phyloP scores from a whole-genome alignment of 2,329 filamentous ascomycete species.

The Hirsutella thompsonii region DNA sequence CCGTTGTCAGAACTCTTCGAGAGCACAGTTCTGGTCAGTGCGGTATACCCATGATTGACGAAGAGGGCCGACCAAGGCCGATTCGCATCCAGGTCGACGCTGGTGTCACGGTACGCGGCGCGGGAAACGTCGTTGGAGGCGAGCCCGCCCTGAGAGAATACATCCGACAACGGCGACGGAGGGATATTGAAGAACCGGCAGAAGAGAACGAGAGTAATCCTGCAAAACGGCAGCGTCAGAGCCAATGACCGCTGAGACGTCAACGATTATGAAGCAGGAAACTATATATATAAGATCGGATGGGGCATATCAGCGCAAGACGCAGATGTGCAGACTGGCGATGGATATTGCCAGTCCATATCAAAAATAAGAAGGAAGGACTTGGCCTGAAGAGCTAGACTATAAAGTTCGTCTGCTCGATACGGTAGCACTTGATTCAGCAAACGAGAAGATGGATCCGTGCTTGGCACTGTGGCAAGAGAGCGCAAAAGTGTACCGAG shows the following conservation, averaged over 20 bases:
- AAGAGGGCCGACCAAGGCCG: conserved; percentile 27
- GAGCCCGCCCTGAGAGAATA: conserved; percentile 15
- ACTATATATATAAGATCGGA: too few species aligned
- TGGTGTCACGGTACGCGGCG: conserved; percentile 29
- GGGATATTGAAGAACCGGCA: conserved; percentile 7
- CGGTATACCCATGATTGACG: conserved; percentile 32
- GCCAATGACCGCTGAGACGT: background rate
- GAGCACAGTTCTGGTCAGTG: conserved; percentile 24
- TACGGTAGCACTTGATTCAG: too few species aligned
- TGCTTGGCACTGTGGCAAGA: too few species aligned
- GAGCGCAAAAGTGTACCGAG: too few species aligned
- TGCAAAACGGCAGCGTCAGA: background rate
- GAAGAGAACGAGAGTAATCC: conserved; percentile 4
- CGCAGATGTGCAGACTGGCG: too few species aligned
- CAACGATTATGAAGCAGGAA: too few species aligned
- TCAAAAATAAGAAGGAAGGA: too few species aligned
- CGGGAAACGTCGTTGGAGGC: conserved; percentile 29
- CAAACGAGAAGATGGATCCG: too few species aligned
- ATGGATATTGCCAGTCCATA: too few species aligned
- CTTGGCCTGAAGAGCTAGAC: too few species aligned
- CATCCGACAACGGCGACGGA: conserved; percentile 11
- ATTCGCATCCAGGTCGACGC: conserved; percentile 31
- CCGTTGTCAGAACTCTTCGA: conserved; percentile 30
- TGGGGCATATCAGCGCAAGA: too few species aligned
- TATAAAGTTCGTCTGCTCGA: too few species aligned